Conservation (phyloP, 1,284 basidiomycete genomes). For the Apiotrichum porosum region DNA sequence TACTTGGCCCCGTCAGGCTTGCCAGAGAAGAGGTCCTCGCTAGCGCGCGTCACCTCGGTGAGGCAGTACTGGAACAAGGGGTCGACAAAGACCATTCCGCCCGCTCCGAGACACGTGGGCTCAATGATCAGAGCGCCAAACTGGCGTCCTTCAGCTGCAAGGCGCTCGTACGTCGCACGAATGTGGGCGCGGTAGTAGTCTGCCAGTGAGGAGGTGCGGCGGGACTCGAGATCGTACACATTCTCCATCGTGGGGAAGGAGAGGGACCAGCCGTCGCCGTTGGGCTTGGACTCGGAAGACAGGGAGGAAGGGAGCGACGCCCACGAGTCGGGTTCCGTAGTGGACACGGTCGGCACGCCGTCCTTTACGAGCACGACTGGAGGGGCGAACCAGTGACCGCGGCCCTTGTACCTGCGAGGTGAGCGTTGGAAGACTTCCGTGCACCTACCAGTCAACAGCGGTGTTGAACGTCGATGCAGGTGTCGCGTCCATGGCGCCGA, state of each 20-base stretch:
- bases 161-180: slow-evolving; percentile 52
- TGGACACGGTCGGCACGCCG: slow-evolving; percentile 60
- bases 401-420: slow-evolving; percentile 61
- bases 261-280: slow-evolving; percentile 25
- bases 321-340: slow-evolving; percentile 48
- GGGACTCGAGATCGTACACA: slow-evolving; percentile 67
- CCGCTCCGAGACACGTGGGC: slow-evolving; percentile 89
- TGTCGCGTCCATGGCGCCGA: slow-evolving; percentile 94
- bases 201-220: slow-evolving; percentile 62
- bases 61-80: slow-evolving; percentile 90
- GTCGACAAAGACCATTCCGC: slow-evolving; percentile 96
- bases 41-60: slow-evolving; percentile 69
- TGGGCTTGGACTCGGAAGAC: not conserved
- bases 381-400: slow-evolving; percentile 90
- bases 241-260: slow-evolving; percentile 55
- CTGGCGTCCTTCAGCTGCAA: slow-evolving; percentile 49
- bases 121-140: slow-evolving; percentile 78
- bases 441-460: slow-evolving; percentile 72
- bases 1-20: not conserved
- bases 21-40: slow-evolving; percentile 49
- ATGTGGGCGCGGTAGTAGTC: slow-evolving; percentile 63
- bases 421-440: not conserved
- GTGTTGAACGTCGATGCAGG: slow-evolving; percentile 77
- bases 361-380: slow-evolving; percentile 68
- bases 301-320: slow-evolving; percentile 24